These are phyloP conservation scores for Hypsizygus ulmarius DNA, from an alignment of 1,284 basidiomycete species.

Conservation along the genomic window DNA sequence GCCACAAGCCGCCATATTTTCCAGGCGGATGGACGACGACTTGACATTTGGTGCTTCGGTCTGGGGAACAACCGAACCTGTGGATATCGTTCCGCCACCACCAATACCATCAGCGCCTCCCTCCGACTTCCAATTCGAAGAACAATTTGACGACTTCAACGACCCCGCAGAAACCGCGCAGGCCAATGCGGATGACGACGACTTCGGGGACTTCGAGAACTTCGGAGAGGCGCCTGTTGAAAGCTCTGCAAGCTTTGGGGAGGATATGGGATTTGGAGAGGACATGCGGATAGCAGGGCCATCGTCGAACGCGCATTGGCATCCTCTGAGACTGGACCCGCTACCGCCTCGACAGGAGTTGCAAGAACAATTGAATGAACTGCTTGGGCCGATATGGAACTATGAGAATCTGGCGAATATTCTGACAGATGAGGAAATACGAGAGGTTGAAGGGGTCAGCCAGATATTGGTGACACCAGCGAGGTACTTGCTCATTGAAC, in stretches of 20 bases:
- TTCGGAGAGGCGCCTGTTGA: slow-evolving; percentile 66
- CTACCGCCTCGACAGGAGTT: slow-evolving; percentile 57
- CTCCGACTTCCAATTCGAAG: slow-evolving; percentile 35
- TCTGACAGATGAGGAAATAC: slow-evolving; percentile 69
- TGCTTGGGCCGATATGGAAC: slow-evolving; percentile 67
- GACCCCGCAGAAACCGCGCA: slow-evolving; percentile 49
- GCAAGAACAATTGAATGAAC: slow-evolving; percentile 58
- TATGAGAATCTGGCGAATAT: slow-evolving; percentile 44
- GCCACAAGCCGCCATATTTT: slow-evolving; percentile 3
- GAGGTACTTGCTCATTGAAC: slow-evolving; percentile 50
- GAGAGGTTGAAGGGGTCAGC: slow-evolving; percentile 75
- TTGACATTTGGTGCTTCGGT: slow-evolving; percentile 67
- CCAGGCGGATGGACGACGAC: slow-evolving; percentile 57
- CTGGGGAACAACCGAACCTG: slow-evolving; percentile 56
- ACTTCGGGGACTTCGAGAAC: slow-evolving; percentile 86
- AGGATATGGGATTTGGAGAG: slow-evolving; percentile 42
- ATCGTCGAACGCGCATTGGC: slow-evolving; percentile 49
- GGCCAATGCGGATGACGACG: slow-evolving; percentile 54
- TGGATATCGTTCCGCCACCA: slow-evolving; percentile 26
- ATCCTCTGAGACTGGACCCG: slow-evolving; percentile 63
- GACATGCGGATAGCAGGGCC: slow-evolving; percentile 40
- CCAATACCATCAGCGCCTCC: slow-evolving; percentile 14
- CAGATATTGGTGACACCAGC: slow-evolving; percentile 74
- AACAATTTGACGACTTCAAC: slow-evolving; percentile 53
- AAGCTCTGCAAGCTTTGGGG: slow-evolving; percentile 36